phyloP scores from a whole-genome alignment of 1,284 basidiomycete genomes.

The Schizophyllum commune region DNA sequence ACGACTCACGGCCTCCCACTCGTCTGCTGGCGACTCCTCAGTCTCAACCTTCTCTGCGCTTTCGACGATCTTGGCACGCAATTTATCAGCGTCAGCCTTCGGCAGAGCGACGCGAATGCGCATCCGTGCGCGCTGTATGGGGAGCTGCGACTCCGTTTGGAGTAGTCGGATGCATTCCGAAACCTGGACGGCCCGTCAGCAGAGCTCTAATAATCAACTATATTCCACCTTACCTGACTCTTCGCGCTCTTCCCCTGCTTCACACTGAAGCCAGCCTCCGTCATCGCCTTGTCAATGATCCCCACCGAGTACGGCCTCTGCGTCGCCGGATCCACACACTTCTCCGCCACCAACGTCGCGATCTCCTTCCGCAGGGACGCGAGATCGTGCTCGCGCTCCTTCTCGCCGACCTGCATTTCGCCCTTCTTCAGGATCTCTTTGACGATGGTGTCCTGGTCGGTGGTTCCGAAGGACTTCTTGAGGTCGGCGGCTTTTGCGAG shows the following conservation, averaged over 20 bases:
- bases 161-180: conserved; percentile 87
- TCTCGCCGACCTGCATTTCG: conserved; percentile 95
- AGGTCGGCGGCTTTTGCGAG: conserved; percentile 87
- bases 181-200: conserved; percentile 42
- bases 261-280: conserved; percentile 88
- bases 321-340: conserved; percentile 90
- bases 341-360: conserved; percentile 88
- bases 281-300: conserved; percentile 98
- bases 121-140: conserved; percentile 92
- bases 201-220: background rate
- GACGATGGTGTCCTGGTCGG: conserved; percentile 67
- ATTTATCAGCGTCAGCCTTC: conserved; percentile 58
- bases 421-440: conserved; percentile 95
- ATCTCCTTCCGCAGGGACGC: conserved; percentile 84
- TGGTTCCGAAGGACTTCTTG: conserved; percentile 84
- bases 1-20: conserved; percentile 81
- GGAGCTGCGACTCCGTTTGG: conserved; percentile 74
- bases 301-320: conserved; percentile 89
- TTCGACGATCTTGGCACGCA: conserved; percentile 70
- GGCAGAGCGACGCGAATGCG: conserved; percentile 82
- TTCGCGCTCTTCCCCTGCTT: conserved; percentile 88
- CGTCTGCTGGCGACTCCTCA: conserved; percentile 66
- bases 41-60: conserved; percentile 81
- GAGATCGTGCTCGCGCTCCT: conserved; percentile 90
- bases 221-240: conserved; percentile 55